Conservation (phyloP, 352 stramenopile species). For the Phytophthora europaea region DNA sequence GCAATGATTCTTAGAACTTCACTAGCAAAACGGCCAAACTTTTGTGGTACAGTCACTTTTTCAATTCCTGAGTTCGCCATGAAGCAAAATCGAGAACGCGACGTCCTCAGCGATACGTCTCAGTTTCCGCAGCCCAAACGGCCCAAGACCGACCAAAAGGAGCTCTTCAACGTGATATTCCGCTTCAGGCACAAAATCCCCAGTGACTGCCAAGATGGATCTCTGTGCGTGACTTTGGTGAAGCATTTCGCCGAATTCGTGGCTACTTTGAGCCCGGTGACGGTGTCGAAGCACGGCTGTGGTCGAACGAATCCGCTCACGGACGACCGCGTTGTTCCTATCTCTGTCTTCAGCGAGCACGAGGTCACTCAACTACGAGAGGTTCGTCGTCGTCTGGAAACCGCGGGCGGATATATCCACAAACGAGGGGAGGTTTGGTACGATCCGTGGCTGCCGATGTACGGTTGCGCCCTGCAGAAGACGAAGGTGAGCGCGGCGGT, state of each 20-base stretch:
- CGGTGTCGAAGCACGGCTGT: slow-evolving; percentile 22
- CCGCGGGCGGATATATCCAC: background rate
- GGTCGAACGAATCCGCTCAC: slow-evolving; percentile 12
- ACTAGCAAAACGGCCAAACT: background rate
- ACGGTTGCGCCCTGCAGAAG: slow-evolving; percentile 53
- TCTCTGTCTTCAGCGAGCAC: slow-evolving; percentile 31
- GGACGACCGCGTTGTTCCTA: slow-evolving; percentile 36
- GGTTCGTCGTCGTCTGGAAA: slow-evolving; percentile 17
- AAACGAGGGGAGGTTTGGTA: slow-evolving; percentile 41
- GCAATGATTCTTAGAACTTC: background rate
- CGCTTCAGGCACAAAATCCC: slow-evolving; percentile 57
- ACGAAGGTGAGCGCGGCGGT: slow-evolving; percentile 28
- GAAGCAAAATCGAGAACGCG: background rate
- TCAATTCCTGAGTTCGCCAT: background rate
- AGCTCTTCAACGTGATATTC: slow-evolving; percentile 48
- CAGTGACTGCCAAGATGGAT: slow-evolving; percentile 38
- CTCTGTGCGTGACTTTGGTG: slow-evolving; percentile 35
- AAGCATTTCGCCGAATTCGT: slow-evolving; percentile 36
- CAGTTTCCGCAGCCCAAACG: background rate
- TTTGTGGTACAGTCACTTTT: background rate
- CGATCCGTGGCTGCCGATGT: slow-evolving; percentile 56
- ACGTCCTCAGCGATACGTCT: background rate
- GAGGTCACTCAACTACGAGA: slow-evolving; percentile 35
- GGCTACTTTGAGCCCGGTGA: slow-evolving; percentile 1
- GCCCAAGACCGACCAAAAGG: slow-evolving; percentile 11